Evolutionary conservation across 2,329 filamentous ascomycete genomes (phyloP).

Genomic region (Fusarium solani-melongenae): DNA sequence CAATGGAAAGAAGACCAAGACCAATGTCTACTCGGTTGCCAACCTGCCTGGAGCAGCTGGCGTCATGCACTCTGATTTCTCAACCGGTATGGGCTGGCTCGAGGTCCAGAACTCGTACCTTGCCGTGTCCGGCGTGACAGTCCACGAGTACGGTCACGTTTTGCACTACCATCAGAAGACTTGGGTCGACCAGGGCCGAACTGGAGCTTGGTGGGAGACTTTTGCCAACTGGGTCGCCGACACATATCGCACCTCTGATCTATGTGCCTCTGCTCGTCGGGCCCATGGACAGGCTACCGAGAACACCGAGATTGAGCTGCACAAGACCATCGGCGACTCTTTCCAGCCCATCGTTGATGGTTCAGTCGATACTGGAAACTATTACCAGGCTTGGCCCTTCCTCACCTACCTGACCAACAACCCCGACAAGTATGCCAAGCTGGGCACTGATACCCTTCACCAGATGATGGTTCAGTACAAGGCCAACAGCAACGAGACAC

Average conservation of each 20-base stretch:
- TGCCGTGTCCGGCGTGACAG: conserved; percentile 51
- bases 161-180: conserved; percentile 56
- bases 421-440: conserved; percentile 53
- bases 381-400: conserved; percentile 64
- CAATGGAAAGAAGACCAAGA: conserved; percentile 57
- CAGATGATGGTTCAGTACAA: conserved; percentile 57
- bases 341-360: conserved; percentile 61
- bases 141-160: conserved; percentile 62
- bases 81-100: conserved; percentile 54
- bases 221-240: conserved; percentile 62
- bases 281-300: conserved; percentile 48
- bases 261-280: conserved; percentile 53
- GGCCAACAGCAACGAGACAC: conserved; percentile 58
- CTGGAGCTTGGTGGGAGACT: conserved; percentile 63
- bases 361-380: conserved; percentile 53
- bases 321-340: conserved; percentile 57
- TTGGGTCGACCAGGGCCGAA: conserved; percentile 57
- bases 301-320: conserved; percentile 53
- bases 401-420: conserved; percentile 60
- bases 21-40: conserved; percentile 57
- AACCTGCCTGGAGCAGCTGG: conserved; percentile 53
- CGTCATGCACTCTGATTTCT: conserved; percentile 52
- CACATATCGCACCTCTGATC: conserved; percentile 56
- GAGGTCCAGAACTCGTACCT: conserved; percentile 55
- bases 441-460: conserved; percentile 54